Evolutionary conservation across 164 flowering plant species (phyloP), one percentile per base, ranked within the genome.

Genomic region (Hamamelis virginiana): DNA sequence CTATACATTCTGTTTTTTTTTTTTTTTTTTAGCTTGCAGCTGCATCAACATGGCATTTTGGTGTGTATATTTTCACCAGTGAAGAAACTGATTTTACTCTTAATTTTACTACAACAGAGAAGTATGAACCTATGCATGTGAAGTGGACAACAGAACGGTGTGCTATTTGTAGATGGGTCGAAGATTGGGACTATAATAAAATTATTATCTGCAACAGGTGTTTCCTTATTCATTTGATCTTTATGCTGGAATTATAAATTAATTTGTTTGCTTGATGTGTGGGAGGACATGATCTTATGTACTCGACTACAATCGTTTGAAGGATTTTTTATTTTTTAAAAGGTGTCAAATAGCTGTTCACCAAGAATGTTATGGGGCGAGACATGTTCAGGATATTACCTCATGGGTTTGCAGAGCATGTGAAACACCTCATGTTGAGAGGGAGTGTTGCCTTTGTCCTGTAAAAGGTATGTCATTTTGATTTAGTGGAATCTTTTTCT

Each of bases 101-200:
- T 68, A 53, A n/a, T 45, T 77, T 69, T 38, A 23, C 50, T 72
- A 41, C 65, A 26, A 62, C 90, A 93, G 99, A 87, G 72, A 87
- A 81, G 55, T 93, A 96, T 79, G 96, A 91, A 67, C 97, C 98
- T 64, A 85, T 96, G 44, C 13, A 38, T 84, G 87, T 90, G 61
- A 96, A 89, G 82, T 96, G 99, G 99, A 96, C 99, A 43, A 89
- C 97, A 14, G 99, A 96, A 69, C 82, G 97, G 66, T 96, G 99
- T 83, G 99, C 98, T 41, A 74, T 96, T 19, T 96, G 99, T 70
- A 84, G 98, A 84, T 93, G 99, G 99, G 91, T 88, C 69, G 97
- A 91, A 76, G 99, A 96, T 76, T 93, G 97, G 94, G 98, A 96
- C 56, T 80, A 87, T 71, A 96, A 96, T 74, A 96, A 93, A 81